Percentiles rank a stretch among this genome's conserved stretches.
Evolutionary conservation across 257 asterid genomes (phyloP).

Genomic region (Nicotiana tomentosiformis): DNA sequence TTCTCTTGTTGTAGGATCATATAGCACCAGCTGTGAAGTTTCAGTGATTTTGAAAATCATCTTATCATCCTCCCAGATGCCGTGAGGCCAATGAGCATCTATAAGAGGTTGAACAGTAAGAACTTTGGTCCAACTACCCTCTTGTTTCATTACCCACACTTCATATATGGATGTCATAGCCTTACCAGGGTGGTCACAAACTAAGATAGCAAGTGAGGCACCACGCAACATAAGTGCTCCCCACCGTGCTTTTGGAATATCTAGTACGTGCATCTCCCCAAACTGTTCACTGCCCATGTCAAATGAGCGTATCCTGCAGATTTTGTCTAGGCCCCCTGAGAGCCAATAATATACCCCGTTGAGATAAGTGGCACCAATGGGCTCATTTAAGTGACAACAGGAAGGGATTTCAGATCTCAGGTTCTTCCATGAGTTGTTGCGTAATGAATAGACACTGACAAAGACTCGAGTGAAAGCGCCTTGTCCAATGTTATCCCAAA

Average conservation of each 20-base stretch:
- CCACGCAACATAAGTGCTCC: not conserved
- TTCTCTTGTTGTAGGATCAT: not conserved
- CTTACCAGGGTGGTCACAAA: not conserved
- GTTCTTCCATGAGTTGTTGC: not conserved
- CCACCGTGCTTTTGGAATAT: not conserved
- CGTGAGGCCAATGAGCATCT: not conserved
- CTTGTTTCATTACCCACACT: not conserved
- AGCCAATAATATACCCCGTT: slow-evolving; percentile 2
- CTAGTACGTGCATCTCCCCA: not conserved
- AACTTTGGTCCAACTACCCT: not conserved
- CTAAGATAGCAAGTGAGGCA: not conserved
- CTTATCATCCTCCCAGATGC: not conserved
- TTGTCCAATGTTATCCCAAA: not conserved
- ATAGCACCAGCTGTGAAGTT: not conserved
- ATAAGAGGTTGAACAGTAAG: not conserved
- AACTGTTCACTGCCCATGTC: not conserved
- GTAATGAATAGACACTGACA: not conserved
- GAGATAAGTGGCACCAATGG: not conserved
- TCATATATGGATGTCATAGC: not conserved
- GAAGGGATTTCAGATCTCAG: not conserved
- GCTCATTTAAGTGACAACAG: not conserved
- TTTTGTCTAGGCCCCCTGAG: not conserved
- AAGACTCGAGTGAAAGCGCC: not conserved
- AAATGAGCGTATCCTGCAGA: not conserved
- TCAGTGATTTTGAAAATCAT: not conserved